phyloP scores from a whole-genome alignment of 108 stramenopile genomes.

The Nannochloropsis granulata region DNA sequence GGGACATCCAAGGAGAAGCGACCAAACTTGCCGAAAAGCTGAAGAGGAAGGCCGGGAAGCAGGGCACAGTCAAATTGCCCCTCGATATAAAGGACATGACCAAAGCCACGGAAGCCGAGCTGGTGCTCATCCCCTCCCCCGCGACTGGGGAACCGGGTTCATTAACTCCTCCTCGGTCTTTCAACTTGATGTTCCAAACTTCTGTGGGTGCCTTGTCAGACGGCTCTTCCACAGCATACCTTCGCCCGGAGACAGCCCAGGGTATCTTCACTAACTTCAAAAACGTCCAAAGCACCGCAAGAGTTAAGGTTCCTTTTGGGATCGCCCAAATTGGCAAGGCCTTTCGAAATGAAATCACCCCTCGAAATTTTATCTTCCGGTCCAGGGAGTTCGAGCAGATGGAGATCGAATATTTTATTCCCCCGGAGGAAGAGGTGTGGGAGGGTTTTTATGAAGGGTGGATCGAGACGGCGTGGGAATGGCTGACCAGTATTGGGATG shows the following conservation, averaged over 20 bases:
- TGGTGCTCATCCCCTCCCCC: conserved; percentile 68
- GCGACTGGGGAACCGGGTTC: conserved; percentile 55
- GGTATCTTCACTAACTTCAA: conserved; percentile 93
- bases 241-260: conserved; percentile 96
- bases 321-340: conserved; percentile 96
- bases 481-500: conserved; percentile 55
- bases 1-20: conserved; percentile 65
- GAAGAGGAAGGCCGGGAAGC: conserved; percentile 24
- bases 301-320: conserved; percentile 74
- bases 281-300: conserved; percentile 57
- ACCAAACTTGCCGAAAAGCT: conserved; percentile 48
- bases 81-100: conserved; percentile 60
- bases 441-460: conserved; percentile 52
- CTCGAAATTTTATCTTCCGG: conserved; percentile 89
- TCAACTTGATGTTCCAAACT: conserved; percentile 97
- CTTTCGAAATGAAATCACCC: conserved; percentile 95
- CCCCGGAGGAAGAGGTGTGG: conserved; percentile 22
- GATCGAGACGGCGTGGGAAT: conserved; percentile 56
- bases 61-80: conserved; percentile 9
- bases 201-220: conserved; percentile 72
- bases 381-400: conserved; percentile 96
- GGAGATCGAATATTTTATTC: conserved; percentile 47
- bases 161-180: conserved; percentile 75
- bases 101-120: conserved; percentile 56
- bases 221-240: conserved; percentile 58